phyloP scores from a whole-genome alignment of 495 filamentous ascomycete species.

The Cladorrhinum samala region DNA sequence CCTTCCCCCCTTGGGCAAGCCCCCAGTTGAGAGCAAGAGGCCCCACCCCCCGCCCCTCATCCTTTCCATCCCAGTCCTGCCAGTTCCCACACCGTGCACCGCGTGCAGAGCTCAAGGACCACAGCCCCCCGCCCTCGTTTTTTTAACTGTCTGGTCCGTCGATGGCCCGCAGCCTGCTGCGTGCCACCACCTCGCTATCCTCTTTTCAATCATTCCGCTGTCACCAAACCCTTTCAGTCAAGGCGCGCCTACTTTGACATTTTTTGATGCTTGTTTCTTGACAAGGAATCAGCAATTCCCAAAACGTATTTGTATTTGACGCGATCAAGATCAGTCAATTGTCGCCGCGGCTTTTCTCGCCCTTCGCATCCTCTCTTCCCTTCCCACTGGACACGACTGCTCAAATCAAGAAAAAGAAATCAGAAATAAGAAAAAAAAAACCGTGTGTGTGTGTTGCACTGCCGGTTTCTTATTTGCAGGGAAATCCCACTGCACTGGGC shows the following conservation, averaged over 20 bases:
- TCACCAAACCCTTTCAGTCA: constrained; percentile 53
- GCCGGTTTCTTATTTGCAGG: constrained; percentile 12
- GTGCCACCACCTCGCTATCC: constrained; percentile 52
- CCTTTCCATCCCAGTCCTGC: constrained; percentile 12
- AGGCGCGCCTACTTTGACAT: constrained; percentile 26
- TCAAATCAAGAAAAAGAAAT: background rate
- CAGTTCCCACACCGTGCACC: constrained; percentile 18
- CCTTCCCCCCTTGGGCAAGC: constrained; percentile 21
- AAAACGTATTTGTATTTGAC: constrained; percentile 34
- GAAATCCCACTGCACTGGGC: too few species aligned
- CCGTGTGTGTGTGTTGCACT: constrained; percentile 18
- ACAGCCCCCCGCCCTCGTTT: constrained; percentile 44
- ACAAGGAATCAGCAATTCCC: constrained; percentile 35
- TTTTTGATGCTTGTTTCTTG: constrained; percentile 37
- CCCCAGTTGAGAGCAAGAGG: constrained; percentile 1
- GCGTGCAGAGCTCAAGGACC: constrained; percentile 16
- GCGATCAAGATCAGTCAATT: constrained; percentile 25
- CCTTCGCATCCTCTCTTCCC: constrained; percentile 10
- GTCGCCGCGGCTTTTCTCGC: constrained; percentile 8
- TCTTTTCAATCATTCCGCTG: constrained; percentile 56
- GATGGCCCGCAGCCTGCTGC: constrained; percentile 41
- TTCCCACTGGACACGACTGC: background rate
- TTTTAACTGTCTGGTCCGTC: constrained; percentile 42
- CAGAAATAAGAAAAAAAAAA: background rate
- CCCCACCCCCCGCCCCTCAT: constrained; percentile 9